Conservation (phyloP, 2,329 filamentous ascomycete genomes). For the Phyllosticta paracitricarpa region DNA sequence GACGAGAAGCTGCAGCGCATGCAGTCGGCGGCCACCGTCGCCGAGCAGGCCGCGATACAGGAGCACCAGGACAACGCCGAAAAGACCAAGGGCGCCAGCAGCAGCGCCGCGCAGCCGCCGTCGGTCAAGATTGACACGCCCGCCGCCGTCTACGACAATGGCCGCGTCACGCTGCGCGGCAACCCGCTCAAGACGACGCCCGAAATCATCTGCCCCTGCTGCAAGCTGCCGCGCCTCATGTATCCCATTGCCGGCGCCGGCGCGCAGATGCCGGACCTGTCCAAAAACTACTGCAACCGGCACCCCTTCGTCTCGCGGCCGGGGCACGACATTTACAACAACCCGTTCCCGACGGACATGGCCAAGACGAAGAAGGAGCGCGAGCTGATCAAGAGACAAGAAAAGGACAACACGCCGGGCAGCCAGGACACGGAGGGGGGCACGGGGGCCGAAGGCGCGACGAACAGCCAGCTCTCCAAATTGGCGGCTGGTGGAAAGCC, state of each 20-base stretch:
- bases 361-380: slow-evolving; percentile 69
- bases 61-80: slow-evolving; percentile 44
- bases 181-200: slow-evolving; percentile 62
- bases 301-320: slow-evolving; percentile 67
- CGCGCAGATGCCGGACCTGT: slow-evolving; percentile 51
- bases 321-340: slow-evolving; percentile 72
- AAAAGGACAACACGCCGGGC: slow-evolving; percentile 36
- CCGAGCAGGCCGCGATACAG: slow-evolving; percentile 28
- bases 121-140: slow-evolving; percentile 48
- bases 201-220: slow-evolving; percentile 64
- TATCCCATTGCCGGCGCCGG: slow-evolving; percentile 64
- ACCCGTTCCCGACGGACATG: slow-evolving; percentile 66
- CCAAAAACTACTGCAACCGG: slow-evolving; percentile 63
- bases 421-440: slow-evolving; percentile 26
- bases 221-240: slow-evolving; percentile 63
- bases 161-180: slow-evolving; percentile 56
- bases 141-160: slow-evolving; percentile 61
- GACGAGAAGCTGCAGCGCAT: slow-evolving; percentile 66
- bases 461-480: slow-evolving; percentile 27
- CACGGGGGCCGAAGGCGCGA: slow-evolving; percentile 18
- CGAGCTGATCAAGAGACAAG: slow-evolving; percentile 38
- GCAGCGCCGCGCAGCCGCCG: slow-evolving; percentile 37
- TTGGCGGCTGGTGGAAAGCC: slow-evolving; percentile 39
- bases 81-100: slow-evolving; percentile 31
- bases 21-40: slow-evolving; percentile 47